Percentiles rank a stretch among this genome's conserved stretches.
Evolutionary conservation across 306 rosid genomes (phyloP).

Genomic region (Lathyrus oleraceus): DNA sequence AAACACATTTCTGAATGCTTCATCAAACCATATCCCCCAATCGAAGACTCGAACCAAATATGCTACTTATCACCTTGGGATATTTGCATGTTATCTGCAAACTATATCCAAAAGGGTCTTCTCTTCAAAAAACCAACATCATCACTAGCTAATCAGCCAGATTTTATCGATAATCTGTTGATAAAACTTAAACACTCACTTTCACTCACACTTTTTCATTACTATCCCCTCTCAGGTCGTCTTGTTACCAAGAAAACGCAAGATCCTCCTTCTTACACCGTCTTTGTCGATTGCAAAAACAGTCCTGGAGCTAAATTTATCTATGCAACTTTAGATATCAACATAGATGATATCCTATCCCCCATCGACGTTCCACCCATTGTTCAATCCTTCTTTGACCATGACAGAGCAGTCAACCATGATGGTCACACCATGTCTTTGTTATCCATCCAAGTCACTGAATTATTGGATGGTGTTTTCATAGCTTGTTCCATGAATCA

Average conservation of each 20-base stretch:
- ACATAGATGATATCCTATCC: conserved; percentile 53
- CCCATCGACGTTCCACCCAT: conserved; percentile 52
- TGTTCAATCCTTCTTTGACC: conserved; percentile 62
- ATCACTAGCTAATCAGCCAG: not conserved
- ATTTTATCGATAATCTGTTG: conserved; percentile 41
- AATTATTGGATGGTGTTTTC: conserved; percentile 61
- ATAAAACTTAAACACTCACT: conserved; percentile 44
- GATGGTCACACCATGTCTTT: conserved; percentile 63
- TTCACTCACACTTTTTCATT: conserved; percentile 54
- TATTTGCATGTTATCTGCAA: conserved; percentile 42
- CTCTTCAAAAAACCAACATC: conserved; percentile 54
- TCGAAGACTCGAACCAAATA: not conserved
- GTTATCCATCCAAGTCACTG: conserved; percentile 58
- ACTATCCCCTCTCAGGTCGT: conserved; percentile 66
- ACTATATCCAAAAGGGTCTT: conserved; percentile 74
- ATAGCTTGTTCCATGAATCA: conserved; percentile 71
- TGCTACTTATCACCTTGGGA: conserved; percentile 52
- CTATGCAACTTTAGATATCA: conserved; percentile 46
- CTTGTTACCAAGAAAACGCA: conserved; percentile 40
- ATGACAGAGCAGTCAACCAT: conserved; percentile 53
- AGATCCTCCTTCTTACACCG: conserved; percentile 31
- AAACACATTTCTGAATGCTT: conserved; percentile 38
- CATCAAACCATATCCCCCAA: conserved; percentile 33
- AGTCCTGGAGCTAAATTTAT: conserved; percentile 55
- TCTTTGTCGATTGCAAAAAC: conserved; percentile 48